Conservation (phyloP, 2,329 filamentous ascomycete species). For the Aspergillus phoenicis region DNA sequence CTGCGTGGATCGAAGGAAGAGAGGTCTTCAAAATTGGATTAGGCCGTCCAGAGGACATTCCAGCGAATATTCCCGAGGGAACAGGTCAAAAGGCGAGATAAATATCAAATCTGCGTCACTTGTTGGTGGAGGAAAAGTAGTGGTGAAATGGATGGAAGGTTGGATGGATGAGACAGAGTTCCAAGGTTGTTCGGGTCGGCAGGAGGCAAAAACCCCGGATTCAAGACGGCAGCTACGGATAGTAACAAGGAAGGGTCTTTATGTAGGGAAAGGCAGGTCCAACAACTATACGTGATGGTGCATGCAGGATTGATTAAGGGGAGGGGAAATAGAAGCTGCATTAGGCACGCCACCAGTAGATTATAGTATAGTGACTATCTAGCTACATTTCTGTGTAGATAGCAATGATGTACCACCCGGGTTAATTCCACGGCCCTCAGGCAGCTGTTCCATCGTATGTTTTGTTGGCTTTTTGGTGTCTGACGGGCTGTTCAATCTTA, state of each 20-base stretch:
- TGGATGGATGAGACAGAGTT: slow-evolving; percentile 2
- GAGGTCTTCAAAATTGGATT: slow-evolving; percentile 67
- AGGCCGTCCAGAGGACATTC: slow-evolving; percentile 47
- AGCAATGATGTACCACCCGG: too few relatives aligned
- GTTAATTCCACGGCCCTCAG: too few relatives aligned
- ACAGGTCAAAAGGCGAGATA: neutral
- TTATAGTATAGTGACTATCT: too few relatives aligned
- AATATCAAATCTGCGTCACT: neutral
- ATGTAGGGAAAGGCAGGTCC: neutral
- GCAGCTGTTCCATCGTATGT: neutral
- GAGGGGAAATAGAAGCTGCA: too few relatives aligned
- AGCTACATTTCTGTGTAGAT: too few relatives aligned
- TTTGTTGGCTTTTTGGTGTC: neutral
- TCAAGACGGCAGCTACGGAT: slow-evolving; percentile 2
- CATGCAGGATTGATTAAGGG: neutral
- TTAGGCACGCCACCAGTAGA: too few relatives aligned
- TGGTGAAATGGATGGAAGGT: neutral
- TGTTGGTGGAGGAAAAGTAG: neutral
- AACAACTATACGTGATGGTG: neutral
- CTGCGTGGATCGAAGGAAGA: slow-evolving; percentile 43
- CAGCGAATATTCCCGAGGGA: neutral
- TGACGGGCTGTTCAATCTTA: slow-evolving; percentile 27
- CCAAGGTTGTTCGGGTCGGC: slow-evolving; percentile 12
- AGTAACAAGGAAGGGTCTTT: neutral
- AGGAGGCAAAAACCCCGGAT: slow-evolving; percentile 23